Evolutionary conservation across 345 rosid genomes (phyloP), one percentile per base, ranked within the genome.

Genomic region (Cochlearia excelsa): DNA sequence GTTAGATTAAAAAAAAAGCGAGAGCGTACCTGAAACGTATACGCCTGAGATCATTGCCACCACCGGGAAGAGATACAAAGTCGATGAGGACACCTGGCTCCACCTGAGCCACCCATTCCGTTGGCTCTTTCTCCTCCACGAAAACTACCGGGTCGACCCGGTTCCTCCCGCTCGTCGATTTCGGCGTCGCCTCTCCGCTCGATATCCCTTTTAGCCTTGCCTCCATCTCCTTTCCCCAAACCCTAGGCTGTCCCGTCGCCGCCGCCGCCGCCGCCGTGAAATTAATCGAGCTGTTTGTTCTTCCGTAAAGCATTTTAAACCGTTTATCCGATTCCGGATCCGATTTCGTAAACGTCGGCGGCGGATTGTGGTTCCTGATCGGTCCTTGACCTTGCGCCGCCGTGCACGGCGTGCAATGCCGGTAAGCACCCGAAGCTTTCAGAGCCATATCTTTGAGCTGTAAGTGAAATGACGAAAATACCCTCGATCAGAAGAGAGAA

Each of bases 81-180:
- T 95, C 87, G 23, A 94, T 94, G 33, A 90, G 88, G 44, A 94
- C 96, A 0, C 97, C 97, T 1, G 97, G 97, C 80, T 94, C 99
- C 28, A 94, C 96, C 66, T 90, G 99, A 30, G 99, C 97, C 7
- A 93, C 87, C 97, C 99, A 93, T 63, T 93, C 97, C 67, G 87
- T 89, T 0, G 95, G 87, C 58, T 84, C 92, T 57, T 66, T 84
- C 79, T 93, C 99, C 66, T 82, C 90, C 45, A 85, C 86, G 9
- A 89, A 75, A 66, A 84, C 72, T 69, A 86, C 77, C 77, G 89
- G 77, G 54, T 85, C 82, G 51, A 73, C 73, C 47, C 86, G 80
- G 69, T 71, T 71, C 41, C 86, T 78, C 26, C 97, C 81, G 55
- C 87, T 78, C 76, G 63, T 63, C 52, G 83, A 72, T 60, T 81